A percentile compares a stretch with the other conserved stretches of the same genome.
phyloP scores from a whole-genome alignment of 2,329 filamentous ascomycete genomes.

The Geosmithia morbida region DNA sequence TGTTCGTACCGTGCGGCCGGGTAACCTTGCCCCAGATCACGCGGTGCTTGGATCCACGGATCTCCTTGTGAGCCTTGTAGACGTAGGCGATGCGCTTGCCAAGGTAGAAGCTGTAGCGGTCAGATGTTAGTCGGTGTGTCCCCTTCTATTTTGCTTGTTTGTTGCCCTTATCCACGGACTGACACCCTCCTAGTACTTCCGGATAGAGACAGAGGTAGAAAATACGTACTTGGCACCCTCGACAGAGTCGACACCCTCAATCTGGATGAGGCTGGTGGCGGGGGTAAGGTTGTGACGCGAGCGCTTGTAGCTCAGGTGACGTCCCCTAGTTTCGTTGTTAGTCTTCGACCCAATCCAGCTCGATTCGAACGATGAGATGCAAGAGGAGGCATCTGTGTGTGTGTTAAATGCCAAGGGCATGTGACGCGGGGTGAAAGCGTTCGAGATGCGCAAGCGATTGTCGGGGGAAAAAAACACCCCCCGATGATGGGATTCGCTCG shows the following conservation, averaged over 20 bases:
- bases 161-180: too few species aligned
- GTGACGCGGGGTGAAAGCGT: not conserved
- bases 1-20: conserved; percentile 68
- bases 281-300: conserved; percentile 85
- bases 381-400: too few species aligned
- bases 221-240: conserved; percentile 67
- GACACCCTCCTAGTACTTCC: not conserved
- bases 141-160: not conserved
- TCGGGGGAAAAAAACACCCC: not conserved
- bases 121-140: not conserved
- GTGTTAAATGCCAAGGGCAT: not conserved
- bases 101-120: conserved; percentile 62
- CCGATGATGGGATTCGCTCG: not conserved
- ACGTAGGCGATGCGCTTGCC: conserved; percentile 99
- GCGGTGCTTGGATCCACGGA: conserved; percentile 95
- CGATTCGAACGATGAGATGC: not conserved
- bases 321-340: conserved; percentile 51
- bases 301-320: conserved; percentile 96
- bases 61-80: conserved; percentile 89
- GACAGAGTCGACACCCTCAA: conserved; percentile 91
- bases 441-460: not conserved
- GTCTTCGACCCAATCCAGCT: conserved; percentile 8
- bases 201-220: not conserved
- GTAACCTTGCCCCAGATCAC: conserved; percentile 99
- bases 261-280: conserved; percentile 90